Base-by-base conservation (phyloP, 768 basidiomycete genomes). In the Podaxis carcinomalis region DNA sequence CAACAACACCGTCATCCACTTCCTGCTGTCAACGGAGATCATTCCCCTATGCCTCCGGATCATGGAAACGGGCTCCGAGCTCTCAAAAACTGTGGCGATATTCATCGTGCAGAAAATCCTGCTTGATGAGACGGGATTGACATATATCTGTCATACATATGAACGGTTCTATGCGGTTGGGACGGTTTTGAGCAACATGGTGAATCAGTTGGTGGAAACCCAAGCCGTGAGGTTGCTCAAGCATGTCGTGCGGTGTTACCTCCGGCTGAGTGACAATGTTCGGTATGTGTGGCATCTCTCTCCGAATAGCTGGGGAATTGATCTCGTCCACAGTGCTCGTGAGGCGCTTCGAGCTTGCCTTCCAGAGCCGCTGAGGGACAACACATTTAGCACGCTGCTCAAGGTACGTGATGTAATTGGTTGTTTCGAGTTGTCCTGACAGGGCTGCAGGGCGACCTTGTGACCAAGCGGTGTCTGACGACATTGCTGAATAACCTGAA, bases 131-230 rank as follows among this genome's bases (percentile, higher is more conserved):
- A 94, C 96, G 2, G 97, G 97, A 19, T 77, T 99, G 62, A 95
- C 94, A 14, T 99, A 99, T 74, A 99, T 98, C 69, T 98, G 97
- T 68, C 97, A 99, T 75, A 99, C 97, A n/a, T 99, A 99, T 71
- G 97, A 99, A 73, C 84, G 97, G 56, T 99, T 99, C 78, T 98
- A 98, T 73, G 97, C 97, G 13, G 97, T 99, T 57, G 97, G 96
- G 16, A 97, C 96, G 6, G 97, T 99, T 14, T 81, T 99, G 62
- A 93, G 92, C 79, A 98, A 97, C 74, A 99, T 99, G 97, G 97
- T 98, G 65, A 91, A 90, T 69, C 94, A 98, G 71, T 83, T 99
- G 52, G 95, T 98, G 57, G 96, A 99, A 75, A 97, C 92, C 1
- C 97, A 98, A 74, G 97, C 97, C 10, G 96, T 98, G 28, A 79